Percentiles rank a stretch among this genome's conserved stretches.
Conservation (phyloP, 768 basidiomycete genomes). For the Boletus subcaerulescens region DNA sequence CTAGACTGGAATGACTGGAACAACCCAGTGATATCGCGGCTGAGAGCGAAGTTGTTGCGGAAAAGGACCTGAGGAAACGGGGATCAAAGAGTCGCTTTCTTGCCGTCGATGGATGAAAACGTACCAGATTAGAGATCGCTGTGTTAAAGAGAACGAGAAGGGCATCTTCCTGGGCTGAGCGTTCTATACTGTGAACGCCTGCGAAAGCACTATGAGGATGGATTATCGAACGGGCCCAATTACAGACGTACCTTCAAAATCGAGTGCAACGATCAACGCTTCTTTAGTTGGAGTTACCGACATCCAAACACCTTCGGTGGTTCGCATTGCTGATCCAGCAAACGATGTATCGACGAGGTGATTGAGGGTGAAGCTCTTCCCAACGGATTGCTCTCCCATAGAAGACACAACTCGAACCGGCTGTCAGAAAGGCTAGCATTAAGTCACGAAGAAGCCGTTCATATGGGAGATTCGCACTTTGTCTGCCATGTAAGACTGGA, state of each 20-base stretch:
- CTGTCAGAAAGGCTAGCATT: constrained; percentile 25
- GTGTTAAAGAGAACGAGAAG: constrained; percentile 64
- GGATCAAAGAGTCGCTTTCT: not conserved
- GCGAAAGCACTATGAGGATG: not conserved
- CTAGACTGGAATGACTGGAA: constrained; percentile 63
- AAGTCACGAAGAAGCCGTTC: not conserved
- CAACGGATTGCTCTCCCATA: constrained; percentile 68
- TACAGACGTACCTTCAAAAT: constrained; percentile 52
- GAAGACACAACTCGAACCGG: constrained; percentile 64
- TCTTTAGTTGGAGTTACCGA: constrained; percentile 60
- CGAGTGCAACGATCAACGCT: constrained; percentile 54
- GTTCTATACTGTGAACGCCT: constrained; percentile 65
- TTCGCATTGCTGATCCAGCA: constrained; percentile 61
- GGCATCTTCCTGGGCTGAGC: constrained; percentile 61
- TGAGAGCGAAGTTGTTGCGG: constrained; percentile 63
- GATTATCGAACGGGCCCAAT: not conserved
- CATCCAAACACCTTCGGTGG: constrained; percentile 67
- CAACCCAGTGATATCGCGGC: constrained; percentile 57
- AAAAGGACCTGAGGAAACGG: constrained; percentile 48
- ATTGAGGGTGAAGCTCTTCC: constrained; percentile 56
- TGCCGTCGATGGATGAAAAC: constrained; percentile 9
- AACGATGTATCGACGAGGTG: constrained; percentile 66
- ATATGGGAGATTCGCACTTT: constrained; percentile 36
- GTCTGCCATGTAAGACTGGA: constrained; percentile 58
- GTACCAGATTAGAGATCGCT: constrained; percentile 60